phyloP scores from a whole-genome alignment of 2,329 filamentous ascomycete genomes.

The Gliomastix tumulicola region DNA sequence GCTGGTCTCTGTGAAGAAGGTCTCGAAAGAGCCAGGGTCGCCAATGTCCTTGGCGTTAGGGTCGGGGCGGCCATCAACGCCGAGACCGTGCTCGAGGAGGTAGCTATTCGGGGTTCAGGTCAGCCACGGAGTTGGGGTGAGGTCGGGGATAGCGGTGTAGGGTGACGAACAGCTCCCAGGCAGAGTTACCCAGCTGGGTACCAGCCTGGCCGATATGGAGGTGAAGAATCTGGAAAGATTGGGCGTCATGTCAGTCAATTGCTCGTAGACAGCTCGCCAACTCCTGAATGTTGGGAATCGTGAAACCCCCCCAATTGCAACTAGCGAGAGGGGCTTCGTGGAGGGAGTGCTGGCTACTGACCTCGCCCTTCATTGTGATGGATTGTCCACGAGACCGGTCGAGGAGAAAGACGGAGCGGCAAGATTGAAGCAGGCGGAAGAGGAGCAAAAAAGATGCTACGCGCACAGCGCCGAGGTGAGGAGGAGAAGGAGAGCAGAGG shows the following conservation, averaged over 20 bases:
- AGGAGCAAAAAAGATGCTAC: conserved; percentile 10
- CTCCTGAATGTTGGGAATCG: no score
- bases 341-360: conserved; percentile 22
- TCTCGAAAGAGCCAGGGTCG: conserved; percentile 61
- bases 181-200: conserved; percentile 67
- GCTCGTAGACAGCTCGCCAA: not conserved
- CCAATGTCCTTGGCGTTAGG: conserved; percentile 51
- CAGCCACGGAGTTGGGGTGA: no score
- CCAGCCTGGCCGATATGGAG: conserved; percentile 63
- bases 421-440: conserved; percentile 1
- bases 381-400: conserved; percentile 4
- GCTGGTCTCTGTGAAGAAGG: conserved; percentile 69
- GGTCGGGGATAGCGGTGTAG: no score
- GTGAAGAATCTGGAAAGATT: conserved; percentile 43
- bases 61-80: conserved; percentile 56
- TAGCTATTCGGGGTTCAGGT: conserved; percentile 40
- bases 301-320: no score
- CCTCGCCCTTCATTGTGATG: conserved; percentile 50
- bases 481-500: conserved; percentile 5
- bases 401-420: conserved; percentile 8
- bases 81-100: conserved; percentile 66
- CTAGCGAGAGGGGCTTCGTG: not conserved
- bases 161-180: conserved; percentile 65
- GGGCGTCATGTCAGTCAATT: not conserved
- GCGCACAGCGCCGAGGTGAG: conserved; percentile 23